Evolutionary conservation across 805 yeast genomes (phyloP).

Genomic region (Candida adriatica): DNA sequence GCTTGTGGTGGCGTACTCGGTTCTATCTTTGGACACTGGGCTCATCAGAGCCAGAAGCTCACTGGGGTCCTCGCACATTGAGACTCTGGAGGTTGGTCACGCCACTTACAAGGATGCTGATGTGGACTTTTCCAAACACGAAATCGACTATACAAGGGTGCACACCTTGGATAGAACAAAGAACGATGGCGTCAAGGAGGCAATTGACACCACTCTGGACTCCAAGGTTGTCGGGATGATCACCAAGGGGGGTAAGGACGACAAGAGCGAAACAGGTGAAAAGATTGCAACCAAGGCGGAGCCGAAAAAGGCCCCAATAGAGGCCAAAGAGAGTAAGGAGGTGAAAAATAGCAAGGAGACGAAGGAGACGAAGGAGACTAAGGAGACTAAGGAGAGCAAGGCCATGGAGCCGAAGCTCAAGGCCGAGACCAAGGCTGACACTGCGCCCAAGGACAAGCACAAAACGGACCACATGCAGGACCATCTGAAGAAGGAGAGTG

Average conservation of each 20-base stretch:
- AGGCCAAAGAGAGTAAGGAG: constrained; percentile 1
- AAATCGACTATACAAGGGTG: constrained; percentile 3
- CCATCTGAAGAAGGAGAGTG: constrained; percentile 1
- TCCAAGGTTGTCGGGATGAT: constrained; percentile 15
- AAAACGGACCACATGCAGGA: neutral
- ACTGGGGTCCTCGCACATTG: neutral
- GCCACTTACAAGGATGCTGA: constrained; percentile 6
- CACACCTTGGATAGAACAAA: neutral
- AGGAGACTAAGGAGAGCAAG: too few species aligned
- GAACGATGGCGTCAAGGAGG: constrained; percentile 6
- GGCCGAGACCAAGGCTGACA: neutral
- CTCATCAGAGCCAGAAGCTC: neutral
- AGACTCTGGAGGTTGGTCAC: neutral
- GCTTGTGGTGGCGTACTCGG: constrained; percentile 3
- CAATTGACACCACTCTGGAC: constrained; percentile 13
- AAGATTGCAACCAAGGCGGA: too few species aligned
- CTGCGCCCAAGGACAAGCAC: neutral
- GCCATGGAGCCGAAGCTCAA: too few species aligned
- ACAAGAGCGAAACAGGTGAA: too few species aligned
- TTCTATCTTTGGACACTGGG: neutral
- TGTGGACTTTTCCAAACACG: constrained; percentile 8
- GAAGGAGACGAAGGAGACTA: too few species aligned
- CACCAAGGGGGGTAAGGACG: constrained; percentile 1
- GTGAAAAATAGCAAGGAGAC: neutral
- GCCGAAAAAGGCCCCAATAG: constrained; percentile 1